phyloP scores from a whole-genome alignment of 805 yeast genomes.

The Yueomyces sinensis region DNA sequence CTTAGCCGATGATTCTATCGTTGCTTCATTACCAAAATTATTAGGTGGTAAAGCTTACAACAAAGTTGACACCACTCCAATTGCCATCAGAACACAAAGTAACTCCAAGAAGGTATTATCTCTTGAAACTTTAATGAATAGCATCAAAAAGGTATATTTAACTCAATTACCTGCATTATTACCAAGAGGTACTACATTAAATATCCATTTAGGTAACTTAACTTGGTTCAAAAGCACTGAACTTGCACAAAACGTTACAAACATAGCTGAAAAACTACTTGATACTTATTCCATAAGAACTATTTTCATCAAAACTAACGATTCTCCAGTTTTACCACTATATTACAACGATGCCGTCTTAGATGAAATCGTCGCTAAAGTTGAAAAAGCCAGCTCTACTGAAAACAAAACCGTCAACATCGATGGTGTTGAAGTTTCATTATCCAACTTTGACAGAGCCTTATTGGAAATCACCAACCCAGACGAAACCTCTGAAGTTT shows the following conservation, averaged over 20 bases:
- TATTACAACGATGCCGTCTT: conserved; percentile 45
- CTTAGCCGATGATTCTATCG: conserved; percentile 70
- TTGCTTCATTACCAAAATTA: conserved; percentile 68
- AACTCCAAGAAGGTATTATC: conserved; percentile 22
- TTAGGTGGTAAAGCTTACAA: conserved; percentile 81
- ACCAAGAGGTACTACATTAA: conserved; percentile 61
- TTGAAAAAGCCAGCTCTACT: conserved; percentile 2
- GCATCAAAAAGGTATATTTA: conserved; percentile 41
- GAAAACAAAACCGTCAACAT: conserved; percentile 14
- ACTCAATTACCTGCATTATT: conserved; percentile 47
- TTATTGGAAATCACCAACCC: conserved; percentile 77
- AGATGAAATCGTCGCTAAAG: conserved; percentile 23
- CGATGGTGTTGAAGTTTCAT: conserved; percentile 30
- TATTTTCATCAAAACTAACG: conserved; percentile 48
- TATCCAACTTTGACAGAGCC: conserved; percentile 57
- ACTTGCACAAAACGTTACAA: conserved; percentile 46
- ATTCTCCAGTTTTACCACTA: conserved; percentile 78
- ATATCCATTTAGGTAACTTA: conserved; percentile 51
- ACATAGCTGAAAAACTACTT: conserved; percentile 37
- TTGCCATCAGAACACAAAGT: conserved; percentile 40
- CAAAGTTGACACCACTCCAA: conserved; percentile 48
- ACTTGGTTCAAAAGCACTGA: conserved; percentile 31
- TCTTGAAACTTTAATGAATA: conserved; percentile 40
- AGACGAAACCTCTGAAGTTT: conserved; percentile 45
- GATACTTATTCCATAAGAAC: conserved; percentile 35